These are phyloP conservation scores for Quercus lobata DNA, from an alignment of 331 rosid genomes.

Conservation along the genomic window DNA sequence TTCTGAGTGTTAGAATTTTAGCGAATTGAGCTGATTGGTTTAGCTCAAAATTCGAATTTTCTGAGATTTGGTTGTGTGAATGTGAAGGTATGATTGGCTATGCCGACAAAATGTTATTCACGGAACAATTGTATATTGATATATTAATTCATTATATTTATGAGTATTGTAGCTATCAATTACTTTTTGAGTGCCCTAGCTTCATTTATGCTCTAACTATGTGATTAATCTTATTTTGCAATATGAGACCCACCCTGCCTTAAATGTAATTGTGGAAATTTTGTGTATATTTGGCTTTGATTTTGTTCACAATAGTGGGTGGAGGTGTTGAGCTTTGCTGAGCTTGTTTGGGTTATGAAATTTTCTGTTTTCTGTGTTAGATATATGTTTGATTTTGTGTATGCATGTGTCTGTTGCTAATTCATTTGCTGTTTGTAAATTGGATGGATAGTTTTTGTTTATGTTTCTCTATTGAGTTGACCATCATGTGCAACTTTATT, in stretches of 20 bases:
- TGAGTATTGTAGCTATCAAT: no score
- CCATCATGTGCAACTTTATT: no score
- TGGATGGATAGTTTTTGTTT: constrained; percentile 2
- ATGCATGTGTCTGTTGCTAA: background rate
- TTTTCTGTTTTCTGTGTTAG: no score
- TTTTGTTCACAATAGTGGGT: background rate
- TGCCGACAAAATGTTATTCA: background rate
- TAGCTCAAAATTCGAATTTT: background rate
- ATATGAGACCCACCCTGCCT: no score
- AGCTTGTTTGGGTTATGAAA: background rate
- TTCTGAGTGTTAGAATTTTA: background rate
- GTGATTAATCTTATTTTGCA: background rate
- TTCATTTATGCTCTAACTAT: no score
- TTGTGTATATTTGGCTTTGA: background rate
- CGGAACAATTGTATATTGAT: background rate
- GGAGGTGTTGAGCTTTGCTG: background rate
- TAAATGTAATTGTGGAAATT: background rate
- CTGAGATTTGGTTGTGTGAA: background rate
- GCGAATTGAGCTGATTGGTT: background rate
- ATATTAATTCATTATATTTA: no score
- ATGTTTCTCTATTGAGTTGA: background rate
- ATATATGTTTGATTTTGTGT: background rate
- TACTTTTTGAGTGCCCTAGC: no score
- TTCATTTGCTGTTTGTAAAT: constrained; percentile 2
- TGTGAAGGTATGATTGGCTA: background rate